A percentile compares a stretch with the other conserved stretches of the same genome.
Conservation (phyloP, 1,284 basidiomycete species). For the Malassezia obtusa region DNA sequence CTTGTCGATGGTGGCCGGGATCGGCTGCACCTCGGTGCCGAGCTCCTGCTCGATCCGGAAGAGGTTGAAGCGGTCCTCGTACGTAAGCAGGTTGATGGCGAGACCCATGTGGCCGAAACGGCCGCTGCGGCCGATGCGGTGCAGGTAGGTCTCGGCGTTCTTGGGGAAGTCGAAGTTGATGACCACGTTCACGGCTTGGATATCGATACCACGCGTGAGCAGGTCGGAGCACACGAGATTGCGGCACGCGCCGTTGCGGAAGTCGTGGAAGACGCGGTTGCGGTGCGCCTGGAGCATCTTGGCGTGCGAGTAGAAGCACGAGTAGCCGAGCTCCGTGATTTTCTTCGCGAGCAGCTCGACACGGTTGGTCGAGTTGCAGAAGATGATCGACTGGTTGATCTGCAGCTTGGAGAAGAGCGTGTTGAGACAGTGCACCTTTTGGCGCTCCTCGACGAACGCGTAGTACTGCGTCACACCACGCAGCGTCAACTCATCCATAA, state of each 20-base stretch:
- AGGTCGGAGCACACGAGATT: constrained; percentile 93
- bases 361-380: constrained; percentile 98
- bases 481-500: constrained; percentile 98
- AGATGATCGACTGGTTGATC: constrained; percentile 99
- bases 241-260: constrained; percentile 92
- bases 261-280: constrained; percentile 99
- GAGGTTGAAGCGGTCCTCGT: constrained; percentile 93
- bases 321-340: constrained; percentile 97
- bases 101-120: constrained; percentile 94
- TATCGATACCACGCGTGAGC: constrained; percentile 96
- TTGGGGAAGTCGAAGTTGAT: constrained; percentile 99
- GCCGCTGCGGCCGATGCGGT: constrained; percentile 92
- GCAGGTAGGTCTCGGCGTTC: constrained; percentile 95
- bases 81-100: constrained; percentile 76
- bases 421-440: constrained; percentile 98
- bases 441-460: constrained; percentile 94
- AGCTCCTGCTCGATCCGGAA: constrained; percentile 97
- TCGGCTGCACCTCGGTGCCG: constrained; percentile 93
- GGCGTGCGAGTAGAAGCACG: constrained; percentile 99
- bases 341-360: constrained; percentile 98
- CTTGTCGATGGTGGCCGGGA: constrained; percentile 81
- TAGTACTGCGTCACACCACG: constrained; percentile 99
- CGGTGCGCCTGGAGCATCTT: constrained; percentile 98
- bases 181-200: constrained; percentile 98
- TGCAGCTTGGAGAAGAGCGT: constrained; percentile 95